phyloP scores from a whole-genome alignment of 2,329 filamentous ascomycete genomes.

The Alternaria gansuensis region DNA sequence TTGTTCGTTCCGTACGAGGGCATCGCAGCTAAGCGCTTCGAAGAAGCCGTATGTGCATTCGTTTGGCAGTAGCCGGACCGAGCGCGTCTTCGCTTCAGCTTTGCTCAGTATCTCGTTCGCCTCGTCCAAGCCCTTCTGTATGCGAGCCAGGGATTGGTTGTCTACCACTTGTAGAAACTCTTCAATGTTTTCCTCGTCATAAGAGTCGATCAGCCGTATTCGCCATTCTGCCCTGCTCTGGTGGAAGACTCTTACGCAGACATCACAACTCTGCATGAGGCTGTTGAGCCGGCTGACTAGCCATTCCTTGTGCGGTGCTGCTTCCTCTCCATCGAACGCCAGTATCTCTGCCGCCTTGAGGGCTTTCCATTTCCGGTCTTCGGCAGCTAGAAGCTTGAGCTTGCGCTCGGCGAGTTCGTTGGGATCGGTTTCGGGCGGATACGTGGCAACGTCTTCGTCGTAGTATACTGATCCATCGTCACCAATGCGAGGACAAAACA shows the following conservation, averaged over 20 bases:
- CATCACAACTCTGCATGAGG: constrained; percentile 59
- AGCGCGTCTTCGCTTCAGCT: constrained; percentile 61
- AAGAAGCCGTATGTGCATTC: constrained; percentile 81
- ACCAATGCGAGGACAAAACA: constrained; percentile 59
- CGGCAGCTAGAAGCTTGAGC: constrained; percentile 50
- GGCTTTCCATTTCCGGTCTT: constrained; percentile 53
- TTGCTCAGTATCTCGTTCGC: constrained; percentile 54
- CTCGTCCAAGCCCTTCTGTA: constrained; percentile 54
- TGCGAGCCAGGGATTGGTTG: constrained; percentile 56
- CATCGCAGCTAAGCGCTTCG: constrained; percentile 84
- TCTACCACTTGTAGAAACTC: constrained; percentile 58
- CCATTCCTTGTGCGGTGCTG: constrained; percentile 54
- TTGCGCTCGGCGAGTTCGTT: constrained; percentile 41
- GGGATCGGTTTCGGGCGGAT: constrained; percentile 42
- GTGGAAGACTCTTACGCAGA: constrained; percentile 61
- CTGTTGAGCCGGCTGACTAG: constrained; percentile 52
- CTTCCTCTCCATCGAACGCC: constrained; percentile 59
- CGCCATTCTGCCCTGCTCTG: constrained; percentile 55
- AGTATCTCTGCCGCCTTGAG: constrained; percentile 58
- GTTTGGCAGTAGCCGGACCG: constrained; percentile 61
- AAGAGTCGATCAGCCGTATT: constrained; percentile 54
- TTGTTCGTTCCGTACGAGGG: constrained; percentile 70
- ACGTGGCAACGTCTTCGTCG: constrained; percentile 56
- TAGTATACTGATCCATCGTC: constrained; percentile 53
- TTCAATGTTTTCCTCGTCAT: constrained; percentile 56